Conservation (phyloP, 768 basidiomycete species). For the Pleurotus tuber-regium region DNA sequence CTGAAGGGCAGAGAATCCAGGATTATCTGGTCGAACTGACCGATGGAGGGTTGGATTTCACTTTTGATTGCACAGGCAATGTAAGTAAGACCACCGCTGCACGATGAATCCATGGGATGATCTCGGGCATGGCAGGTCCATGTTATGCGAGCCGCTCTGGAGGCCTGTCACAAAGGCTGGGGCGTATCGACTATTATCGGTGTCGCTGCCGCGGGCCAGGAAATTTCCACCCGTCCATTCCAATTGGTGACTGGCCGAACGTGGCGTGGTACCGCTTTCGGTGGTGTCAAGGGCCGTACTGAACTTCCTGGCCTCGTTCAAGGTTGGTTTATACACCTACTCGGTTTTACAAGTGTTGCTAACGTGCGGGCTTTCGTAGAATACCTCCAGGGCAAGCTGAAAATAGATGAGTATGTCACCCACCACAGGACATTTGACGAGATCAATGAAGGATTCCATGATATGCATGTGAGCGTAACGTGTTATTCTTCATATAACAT, state of each 20-base stretch:
- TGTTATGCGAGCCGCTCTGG: constrained; percentile 93
- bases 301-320: constrained; percentile 93
- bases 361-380: constrained; percentile 47
- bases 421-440: constrained; percentile 73
- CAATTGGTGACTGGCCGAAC: constrained; percentile 69
- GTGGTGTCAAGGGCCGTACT: constrained; percentile 96
- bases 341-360: constrained; percentile 3
- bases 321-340: constrained; percentile 41
- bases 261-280: constrained; percentile 96
- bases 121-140: constrained; percentile 51
- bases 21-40: constrained; percentile 90
- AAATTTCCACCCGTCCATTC: constrained; percentile 86
- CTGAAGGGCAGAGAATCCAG: constrained; percentile 82
- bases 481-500: constrained; percentile 18
- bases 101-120: constrained; percentile 17
- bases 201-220: constrained; percentile 95
- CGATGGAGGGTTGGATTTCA: constrained; percentile 95
- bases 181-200: constrained; percentile 95
- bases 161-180: constrained; percentile 99
- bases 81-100: constrained; percentile 28
- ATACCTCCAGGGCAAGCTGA: constrained; percentile 77
- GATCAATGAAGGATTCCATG: constrained; percentile 86
- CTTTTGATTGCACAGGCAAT: constrained; percentile 97
- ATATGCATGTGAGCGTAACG: constrained; percentile 99
- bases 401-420: constrained; percentile 96